Evolutionary conservation across 768 basidiomycete genomes (phyloP).

Genomic region (Myochromella boudieri): DNA sequence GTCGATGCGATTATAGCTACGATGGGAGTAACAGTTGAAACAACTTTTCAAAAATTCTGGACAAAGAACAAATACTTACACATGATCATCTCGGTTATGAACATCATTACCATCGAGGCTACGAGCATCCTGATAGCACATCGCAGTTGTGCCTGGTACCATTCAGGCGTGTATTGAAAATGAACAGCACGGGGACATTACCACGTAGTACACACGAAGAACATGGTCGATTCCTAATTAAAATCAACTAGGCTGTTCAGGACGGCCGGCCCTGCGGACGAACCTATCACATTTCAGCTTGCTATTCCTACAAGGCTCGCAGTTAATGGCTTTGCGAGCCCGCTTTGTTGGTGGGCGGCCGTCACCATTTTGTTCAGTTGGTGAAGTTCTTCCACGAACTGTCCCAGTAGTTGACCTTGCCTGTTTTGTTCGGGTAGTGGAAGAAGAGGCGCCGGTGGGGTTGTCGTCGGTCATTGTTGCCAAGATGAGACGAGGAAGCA

Average conservation of each 20-base stretch:
- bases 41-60: slow-evolving; percentile 12
- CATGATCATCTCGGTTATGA: slow-evolving; percentile 58
- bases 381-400: slow-evolving; percentile 53
- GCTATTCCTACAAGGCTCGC: slow-evolving; percentile 84
- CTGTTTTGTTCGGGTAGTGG: slow-evolving; percentile 42
- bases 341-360: slow-evolving; percentile 75
- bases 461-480: slow-evolving; percentile 36
- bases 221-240: slow-evolving; percentile 76
- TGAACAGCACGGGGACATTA: slow-evolving; percentile 28
- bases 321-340: slow-evolving; percentile 85
- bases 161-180: slow-evolving; percentile 4
- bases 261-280: slow-evolving; percentile 19
- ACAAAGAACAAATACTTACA: slow-evolving; percentile 38
- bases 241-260: slow-evolving; percentile 14
- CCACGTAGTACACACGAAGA: slow-evolving; percentile 85
- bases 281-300: slow-evolving; percentile 90
- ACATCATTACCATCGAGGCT: slow-evolving; percentile 58
- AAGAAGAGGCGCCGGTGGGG: slow-evolving; percentile 32
- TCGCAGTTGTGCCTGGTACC: slow-evolving; percentile 67
- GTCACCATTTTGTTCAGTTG: slow-evolving; percentile 49
- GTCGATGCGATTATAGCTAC: slow-evolving; percentile 51
- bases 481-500: slow-evolving; percentile 10
- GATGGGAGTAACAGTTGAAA: slow-evolving; percentile 13
- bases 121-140: slow-evolving; percentile 76
- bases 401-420: slow-evolving; percentile 38